These are phyloP conservation scores for Sporothrix phasma DNA, from an alignment of 2,329 filamentous ascomycete species.

Conservation along the genomic window DNA sequence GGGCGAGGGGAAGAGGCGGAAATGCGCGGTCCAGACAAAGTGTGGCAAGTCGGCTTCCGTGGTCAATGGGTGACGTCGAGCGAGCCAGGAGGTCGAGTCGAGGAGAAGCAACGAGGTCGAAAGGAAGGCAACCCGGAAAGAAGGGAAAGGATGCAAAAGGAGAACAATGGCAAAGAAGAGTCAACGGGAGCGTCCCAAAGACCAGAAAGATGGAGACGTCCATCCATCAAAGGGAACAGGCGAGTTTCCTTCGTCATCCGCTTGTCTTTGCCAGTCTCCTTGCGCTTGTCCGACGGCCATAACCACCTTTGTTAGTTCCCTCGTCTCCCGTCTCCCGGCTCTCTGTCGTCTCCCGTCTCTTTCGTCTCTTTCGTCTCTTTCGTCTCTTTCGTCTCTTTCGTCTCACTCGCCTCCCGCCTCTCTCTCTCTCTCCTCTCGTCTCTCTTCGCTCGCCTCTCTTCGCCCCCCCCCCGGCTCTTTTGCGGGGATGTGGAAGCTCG, in stretches of 20 bases:
- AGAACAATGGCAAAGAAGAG: not conserved
- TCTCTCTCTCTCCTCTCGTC: not conserved
- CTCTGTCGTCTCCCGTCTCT: not conserved
- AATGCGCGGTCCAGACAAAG: not conserved
- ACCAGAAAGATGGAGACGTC: not conserved
- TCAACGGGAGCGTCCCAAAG: not conserved
- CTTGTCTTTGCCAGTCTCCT: not conserved
- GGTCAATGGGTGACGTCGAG: not conserved
- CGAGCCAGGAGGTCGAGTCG: not conserved
- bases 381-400: not conserved
- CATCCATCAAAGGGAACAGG: not conserved
- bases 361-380: not conserved
- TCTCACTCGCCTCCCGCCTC: too few species aligned
- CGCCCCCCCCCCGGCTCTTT: not conserved
- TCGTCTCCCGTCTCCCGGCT: too few species aligned
- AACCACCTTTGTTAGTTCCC: too few species aligned
- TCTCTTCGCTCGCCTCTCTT: not conserved
- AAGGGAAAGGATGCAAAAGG: not conserved
- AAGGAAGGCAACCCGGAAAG: too few species aligned
- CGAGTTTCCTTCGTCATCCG: not conserved
- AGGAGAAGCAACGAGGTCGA: not conserved
- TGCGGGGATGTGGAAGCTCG: not conserved
- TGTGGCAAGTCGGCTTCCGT: not conserved
- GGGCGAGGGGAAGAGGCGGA: not conserved
- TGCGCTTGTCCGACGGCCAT: slow-evolving; percentile 1